Percentiles rank a stretch among this genome's conserved stretches.
phyloP scores from a whole-genome alignment of 371 early-diverging fungal genomes.

The Rhizopus sp. region DNA sequence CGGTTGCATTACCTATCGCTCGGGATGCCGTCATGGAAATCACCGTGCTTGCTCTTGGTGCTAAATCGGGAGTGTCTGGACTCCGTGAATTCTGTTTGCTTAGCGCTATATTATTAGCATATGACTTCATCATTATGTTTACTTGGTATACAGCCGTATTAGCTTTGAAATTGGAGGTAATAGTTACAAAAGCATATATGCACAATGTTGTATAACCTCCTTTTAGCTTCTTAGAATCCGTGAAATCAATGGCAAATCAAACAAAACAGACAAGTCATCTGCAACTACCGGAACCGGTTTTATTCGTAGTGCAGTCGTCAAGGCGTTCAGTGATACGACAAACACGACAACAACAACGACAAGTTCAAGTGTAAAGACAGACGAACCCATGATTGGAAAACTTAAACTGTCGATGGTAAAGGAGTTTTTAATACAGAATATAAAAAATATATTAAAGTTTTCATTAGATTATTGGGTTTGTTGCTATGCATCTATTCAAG shows the following conservation, averaged over 20 bases:
- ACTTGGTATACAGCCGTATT: constrained; percentile 87
- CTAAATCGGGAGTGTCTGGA: constrained; percentile 76
- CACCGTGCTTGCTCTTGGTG: constrained; percentile 74
- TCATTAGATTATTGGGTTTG: constrained; percentile 64
- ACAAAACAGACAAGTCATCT: constrained; percentile 6
- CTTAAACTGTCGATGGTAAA: constrained; percentile 58
- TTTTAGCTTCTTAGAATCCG: constrained; percentile 32
- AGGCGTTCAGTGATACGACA: constrained; percentile 45
- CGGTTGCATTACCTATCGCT: constrained; percentile 68
- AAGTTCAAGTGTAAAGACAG: constrained; percentile 42
- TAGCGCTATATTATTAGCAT: constrained; percentile 78
- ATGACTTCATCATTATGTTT: constrained; percentile 84
- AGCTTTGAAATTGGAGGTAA: constrained; percentile 84
- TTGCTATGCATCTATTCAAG: constrained; percentile 75
- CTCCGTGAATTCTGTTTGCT: constrained; percentile 83
- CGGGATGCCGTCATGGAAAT: constrained; percentile 86
- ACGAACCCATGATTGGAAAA: constrained; percentile 58
- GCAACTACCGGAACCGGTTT: constrained; percentile 35
- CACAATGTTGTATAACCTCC: background rate
- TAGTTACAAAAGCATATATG: constrained; percentile 13
- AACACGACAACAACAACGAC: constrained; percentile 12
- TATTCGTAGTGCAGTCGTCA: constrained; percentile 49
- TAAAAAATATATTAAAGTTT: background rate
- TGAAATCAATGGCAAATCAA: constrained; percentile 26
- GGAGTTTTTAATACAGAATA: background rate